Conservation (phyloP, 2,329 filamentous ascomycete species). For the Ramichloridium luteum region DNA sequence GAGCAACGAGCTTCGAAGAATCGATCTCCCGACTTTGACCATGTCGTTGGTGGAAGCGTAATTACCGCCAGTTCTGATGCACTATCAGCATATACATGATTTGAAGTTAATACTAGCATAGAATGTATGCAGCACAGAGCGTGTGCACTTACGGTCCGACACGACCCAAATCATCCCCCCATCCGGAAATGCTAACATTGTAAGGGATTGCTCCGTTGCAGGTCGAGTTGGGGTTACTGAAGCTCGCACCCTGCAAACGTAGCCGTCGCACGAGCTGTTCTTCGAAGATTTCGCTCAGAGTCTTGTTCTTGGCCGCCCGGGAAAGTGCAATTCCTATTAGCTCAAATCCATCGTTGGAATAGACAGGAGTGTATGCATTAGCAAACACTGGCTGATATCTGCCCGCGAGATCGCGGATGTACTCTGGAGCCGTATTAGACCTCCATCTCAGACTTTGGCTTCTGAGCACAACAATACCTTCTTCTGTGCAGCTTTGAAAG, state of each 20-base stretch:
- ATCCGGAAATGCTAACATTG: background rate
- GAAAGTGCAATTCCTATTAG: conserved; percentile 4
- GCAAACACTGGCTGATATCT: conserved; percentile 3
- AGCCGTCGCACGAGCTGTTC: background rate
- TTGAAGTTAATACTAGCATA: no score
- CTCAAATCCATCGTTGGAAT: conserved; percentile 4
- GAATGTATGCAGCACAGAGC: no score
- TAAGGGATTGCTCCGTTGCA: background rate
- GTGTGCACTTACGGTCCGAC: background rate
- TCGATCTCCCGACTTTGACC: conserved; percentile 3
- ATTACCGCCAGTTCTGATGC: conserved; percentile 1
- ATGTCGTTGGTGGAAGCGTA: conserved; percentile 4
- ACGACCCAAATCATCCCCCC: background rate
- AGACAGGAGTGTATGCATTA: conserved; percentile 3
- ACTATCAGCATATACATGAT: no score
- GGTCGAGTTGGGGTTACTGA: background rate
- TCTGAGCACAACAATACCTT: background rate
- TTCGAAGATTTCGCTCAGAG: background rate
- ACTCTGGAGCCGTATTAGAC: background rate
- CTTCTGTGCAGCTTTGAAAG: background rate
- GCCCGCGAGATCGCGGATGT: background rate
- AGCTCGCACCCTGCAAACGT: background rate
- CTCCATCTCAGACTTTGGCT: conserved; percentile 1
- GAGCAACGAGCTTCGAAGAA: conserved; percentile 4
- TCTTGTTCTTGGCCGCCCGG: background rate